Percentiles rank a stretch among this genome's conserved stretches.
phyloP scores from a whole-genome alignment of 768 basidiomycete genomes.

The Russula emetica region DNA sequence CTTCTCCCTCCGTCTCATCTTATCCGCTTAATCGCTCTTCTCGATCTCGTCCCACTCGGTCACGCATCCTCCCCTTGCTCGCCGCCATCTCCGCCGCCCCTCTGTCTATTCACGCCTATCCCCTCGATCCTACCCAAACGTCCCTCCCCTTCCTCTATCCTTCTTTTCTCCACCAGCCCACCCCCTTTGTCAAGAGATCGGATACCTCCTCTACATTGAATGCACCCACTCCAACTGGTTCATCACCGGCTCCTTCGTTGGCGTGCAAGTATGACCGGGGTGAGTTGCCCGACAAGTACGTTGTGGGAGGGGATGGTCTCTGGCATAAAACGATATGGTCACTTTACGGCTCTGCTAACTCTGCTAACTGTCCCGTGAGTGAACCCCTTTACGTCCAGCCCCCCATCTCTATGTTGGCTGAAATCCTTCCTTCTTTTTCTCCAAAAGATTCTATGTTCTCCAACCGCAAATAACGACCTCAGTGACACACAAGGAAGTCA shows the following conservation, averaged over 20 bases:
- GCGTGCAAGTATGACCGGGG: not conserved
- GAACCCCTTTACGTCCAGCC: not conserved
- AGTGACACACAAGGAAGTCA: not conserved
- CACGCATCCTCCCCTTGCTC: slow-evolving; percentile 11
- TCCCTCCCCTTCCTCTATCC: slow-evolving; percentile 29
- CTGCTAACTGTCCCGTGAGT: slow-evolving; percentile 57
- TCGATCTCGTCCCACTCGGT: slow-evolving; percentile 6
- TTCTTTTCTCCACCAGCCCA: slow-evolving; percentile 34
- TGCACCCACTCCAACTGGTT: not conserved
- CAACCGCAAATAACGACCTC: not conserved
- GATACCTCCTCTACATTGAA: not conserved
- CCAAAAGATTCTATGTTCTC: not conserved
- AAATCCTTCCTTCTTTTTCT: slow-evolving; percentile 30
- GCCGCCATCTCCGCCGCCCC: slow-evolving; percentile 14
- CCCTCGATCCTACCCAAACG: slow-evolving; percentile 12
- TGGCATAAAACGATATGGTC: slow-evolving; percentile 42
- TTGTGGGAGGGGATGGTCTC: slow-evolving; percentile 25
- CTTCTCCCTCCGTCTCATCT: not conserved
- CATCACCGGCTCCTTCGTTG: not conserved
- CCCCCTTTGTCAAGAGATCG: slow-evolving; percentile 12
- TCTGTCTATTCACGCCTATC: not conserved
- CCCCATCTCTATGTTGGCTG: slow-evolving; percentile 6
- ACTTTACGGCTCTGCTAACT: slow-evolving; percentile 70
- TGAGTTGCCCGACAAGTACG: slow-evolving; percentile 29
- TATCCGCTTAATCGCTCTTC: not conserved